Percentiles rank a stretch among this genome's conserved stretches.
Evolutionary conservation across 352 stramenopile genomes (phyloP).

Genomic region (Stramenopiles sp.): DNA sequence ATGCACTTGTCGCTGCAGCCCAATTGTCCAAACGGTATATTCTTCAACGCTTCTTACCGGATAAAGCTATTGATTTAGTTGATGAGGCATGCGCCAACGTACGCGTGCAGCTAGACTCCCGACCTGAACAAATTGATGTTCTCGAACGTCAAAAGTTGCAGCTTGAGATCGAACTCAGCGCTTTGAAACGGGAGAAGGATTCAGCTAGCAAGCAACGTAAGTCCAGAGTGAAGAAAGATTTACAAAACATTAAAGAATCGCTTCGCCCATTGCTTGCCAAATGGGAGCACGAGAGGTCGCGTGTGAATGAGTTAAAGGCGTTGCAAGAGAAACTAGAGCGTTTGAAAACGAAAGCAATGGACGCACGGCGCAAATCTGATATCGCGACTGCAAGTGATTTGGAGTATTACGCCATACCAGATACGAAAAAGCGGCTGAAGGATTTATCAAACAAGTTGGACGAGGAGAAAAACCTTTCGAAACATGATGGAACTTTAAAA

Average conservation of each 20-base stretch:
- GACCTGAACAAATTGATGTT: conserved; percentile 85
- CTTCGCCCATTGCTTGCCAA: conserved; percentile 61
- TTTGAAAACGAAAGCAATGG: conserved; percentile 74
- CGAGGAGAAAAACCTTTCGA: conserved; percentile 28
- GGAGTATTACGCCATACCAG: conserved; percentile 81
- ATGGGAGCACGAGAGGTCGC: conserved; percentile 69
- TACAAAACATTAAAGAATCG: conserved; percentile 69
- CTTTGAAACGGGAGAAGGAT: conserved; percentile 77
- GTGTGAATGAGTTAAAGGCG: conserved; percentile 71
- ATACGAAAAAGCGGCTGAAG: conserved; percentile 57
- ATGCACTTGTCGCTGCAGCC: conserved; percentile 71
- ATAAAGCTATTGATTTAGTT: conserved; percentile 83
- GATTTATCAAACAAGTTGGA: conserved; percentile 38
- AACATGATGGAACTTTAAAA: too few relatives aligned
- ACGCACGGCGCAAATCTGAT: conserved; percentile 76
- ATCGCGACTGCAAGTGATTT: conserved; percentile 79
- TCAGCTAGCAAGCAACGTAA: conserved; percentile 65
- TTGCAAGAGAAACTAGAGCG: conserved; percentile 73
- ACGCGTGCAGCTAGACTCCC: conserved; percentile 73
- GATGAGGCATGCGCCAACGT: conserved; percentile 74
- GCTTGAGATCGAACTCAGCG: conserved; percentile 81
- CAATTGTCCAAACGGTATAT: conserved; percentile 84
- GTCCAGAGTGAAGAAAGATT: conserved; percentile 64
- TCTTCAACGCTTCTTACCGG: conserved; percentile 64
- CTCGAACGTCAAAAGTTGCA: conserved; percentile 78